These are phyloP conservation scores for Aspergillus sp. DNA, from an alignment of 2,329 filamentous ascomycete genomes.

Conservation along the genomic window DNA sequence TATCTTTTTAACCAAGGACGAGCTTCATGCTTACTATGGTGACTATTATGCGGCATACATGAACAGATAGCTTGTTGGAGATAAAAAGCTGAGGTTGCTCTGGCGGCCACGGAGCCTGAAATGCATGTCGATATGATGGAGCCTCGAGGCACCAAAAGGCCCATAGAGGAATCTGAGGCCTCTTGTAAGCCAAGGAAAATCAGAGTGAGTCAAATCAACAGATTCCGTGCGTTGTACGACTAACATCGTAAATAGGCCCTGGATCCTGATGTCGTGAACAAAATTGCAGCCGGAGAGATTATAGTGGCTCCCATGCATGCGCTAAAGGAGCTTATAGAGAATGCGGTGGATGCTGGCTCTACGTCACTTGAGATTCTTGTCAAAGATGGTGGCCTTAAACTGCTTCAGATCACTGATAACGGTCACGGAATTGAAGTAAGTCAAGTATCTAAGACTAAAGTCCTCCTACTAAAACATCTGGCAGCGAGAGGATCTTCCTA, in stretches of 20 bases:
- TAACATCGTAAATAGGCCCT: conserved; percentile 65
- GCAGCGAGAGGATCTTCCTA: conserved; percentile 85
- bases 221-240: background rate
- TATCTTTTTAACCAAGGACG: background rate
- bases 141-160: conserved; percentile 53
- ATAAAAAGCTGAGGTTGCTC: background rate
- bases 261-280: conserved; percentile 93
- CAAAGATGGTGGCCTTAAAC: conserved; percentile 92
- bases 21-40: background rate
- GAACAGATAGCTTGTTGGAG: background rate
- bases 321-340: conserved; percentile 94
- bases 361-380: conserved; percentile 88
- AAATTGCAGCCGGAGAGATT: conserved; percentile 97
- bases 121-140: conserved; percentile 51
- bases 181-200: conserved; percentile 55
- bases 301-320: conserved; percentile 97
- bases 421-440: conserved; percentile 90
- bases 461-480: conserved; percentile 15
- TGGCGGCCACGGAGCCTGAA: conserved; percentile 18
- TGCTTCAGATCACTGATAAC: conserved; percentile 97
- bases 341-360: conserved; percentile 95
- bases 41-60: background rate
- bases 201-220: conserved; percentile 29
- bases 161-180: conserved; percentile 50
- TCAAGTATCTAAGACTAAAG: conserved; percentile 17